These are phyloP conservation scores for Sarocladium strictum DNA, from an alignment of 2,329 filamentous ascomycete species.

Conservation along the genomic window DNA sequence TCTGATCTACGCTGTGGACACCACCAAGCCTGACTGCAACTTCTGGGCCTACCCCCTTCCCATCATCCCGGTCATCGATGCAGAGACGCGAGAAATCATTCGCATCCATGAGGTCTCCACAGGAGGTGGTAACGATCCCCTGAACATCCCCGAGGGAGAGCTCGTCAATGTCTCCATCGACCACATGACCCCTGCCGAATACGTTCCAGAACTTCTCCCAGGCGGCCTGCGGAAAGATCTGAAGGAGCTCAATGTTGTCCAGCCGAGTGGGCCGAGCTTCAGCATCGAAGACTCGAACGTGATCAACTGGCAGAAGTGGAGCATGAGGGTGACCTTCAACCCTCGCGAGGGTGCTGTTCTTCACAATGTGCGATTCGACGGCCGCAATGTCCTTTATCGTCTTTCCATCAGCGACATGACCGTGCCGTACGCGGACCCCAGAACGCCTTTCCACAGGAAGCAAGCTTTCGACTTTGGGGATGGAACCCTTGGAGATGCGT, in stretches of 20 bases:
- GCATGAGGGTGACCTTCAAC: constrained; percentile 64
- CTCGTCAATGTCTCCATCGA: constrained; percentile 13
- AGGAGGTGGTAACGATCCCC: constrained; percentile 21
- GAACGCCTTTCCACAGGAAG: constrained; percentile 59
- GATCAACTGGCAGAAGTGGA: constrained; percentile 59
- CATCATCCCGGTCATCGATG: constrained; percentile 36
- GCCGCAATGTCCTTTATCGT: constrained; percentile 59
- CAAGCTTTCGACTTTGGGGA: constrained; percentile 67
- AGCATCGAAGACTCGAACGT: constrained; percentile 35
- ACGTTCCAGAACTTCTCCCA: constrained; percentile 34
- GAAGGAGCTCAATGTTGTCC: constrained; percentile 50
- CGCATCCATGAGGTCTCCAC: constrained; percentile 29
- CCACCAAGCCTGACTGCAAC: constrained; percentile 41
- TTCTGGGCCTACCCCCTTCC: constrained; percentile 50
- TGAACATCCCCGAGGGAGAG: neutral
- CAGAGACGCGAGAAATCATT: constrained; percentile 22
- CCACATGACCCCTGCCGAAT: constrained; percentile 29
- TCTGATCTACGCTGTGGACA: neutral
- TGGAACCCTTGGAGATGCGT: constrained; percentile 56
- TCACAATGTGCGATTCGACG: constrained; percentile 63
- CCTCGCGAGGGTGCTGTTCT: constrained; percentile 63
- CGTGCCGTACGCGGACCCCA: constrained; percentile 61
- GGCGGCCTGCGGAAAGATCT: constrained; percentile 40
- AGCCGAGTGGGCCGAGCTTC: constrained; percentile 32
- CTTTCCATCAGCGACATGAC: constrained; percentile 62